Evolutionary conservation across 1,139 yeast genomes (phyloP).

Genomic region (Scheffersomyces parashehatae): DNA sequence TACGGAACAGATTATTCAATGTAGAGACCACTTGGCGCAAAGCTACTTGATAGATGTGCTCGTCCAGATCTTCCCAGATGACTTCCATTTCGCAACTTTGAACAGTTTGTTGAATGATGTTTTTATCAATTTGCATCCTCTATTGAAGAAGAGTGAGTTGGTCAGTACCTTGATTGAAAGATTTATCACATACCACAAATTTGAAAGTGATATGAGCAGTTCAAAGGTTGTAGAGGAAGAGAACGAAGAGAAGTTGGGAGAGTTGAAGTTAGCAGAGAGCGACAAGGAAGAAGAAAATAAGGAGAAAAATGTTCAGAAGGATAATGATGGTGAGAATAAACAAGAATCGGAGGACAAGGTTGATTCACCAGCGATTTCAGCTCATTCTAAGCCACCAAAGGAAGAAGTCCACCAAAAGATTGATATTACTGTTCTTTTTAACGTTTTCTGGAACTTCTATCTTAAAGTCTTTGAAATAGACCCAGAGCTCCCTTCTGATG

Average conservation of each 20-base stretch:
- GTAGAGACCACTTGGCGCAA: conserved; percentile 90
- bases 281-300: conserved; percentile 8
- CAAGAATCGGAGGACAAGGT: too few relatives aligned
- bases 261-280: neutral
- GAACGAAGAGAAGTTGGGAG: conserved; percentile 1
- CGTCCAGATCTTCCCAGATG: conserved; percentile 93
- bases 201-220: conserved; percentile 24
- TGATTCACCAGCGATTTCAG: neutral
- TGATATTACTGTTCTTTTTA: conserved; percentile 6
- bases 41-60: conserved; percentile 86
- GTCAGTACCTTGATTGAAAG: conserved; percentile 73
- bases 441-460: conserved; percentile 63
- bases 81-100: conserved; percentile 79
- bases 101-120: conserved; percentile 66
- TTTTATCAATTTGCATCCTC: conserved; percentile 63
- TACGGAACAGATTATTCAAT: conserved; percentile 88
- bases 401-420: neutral
- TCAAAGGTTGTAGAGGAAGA: conserved; percentile 3
- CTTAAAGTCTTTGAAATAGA: conserved; percentile 52
- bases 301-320: conserved; percentile 16
- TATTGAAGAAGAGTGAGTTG: conserved; percentile 66
- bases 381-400: neutral
- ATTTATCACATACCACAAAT: conserved; percentile 58
- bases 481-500: conserved; percentile 65
- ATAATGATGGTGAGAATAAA: conserved; percentile 2